Conservation (phyloP, 176 grass and related monocot species). For the Metroxylon sagu region DNA sequence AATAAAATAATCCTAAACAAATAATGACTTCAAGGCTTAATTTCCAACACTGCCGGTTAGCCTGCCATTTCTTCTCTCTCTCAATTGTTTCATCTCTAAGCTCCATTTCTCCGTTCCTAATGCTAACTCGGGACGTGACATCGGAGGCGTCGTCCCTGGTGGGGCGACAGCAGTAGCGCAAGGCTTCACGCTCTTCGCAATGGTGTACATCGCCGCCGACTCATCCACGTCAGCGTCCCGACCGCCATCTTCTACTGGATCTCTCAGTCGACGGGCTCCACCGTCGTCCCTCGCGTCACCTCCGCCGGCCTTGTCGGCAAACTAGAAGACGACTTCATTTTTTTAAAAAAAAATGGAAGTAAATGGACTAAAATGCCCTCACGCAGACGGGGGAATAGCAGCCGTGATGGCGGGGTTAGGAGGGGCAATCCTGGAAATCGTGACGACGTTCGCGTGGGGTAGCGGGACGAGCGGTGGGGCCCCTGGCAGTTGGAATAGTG, state of each 20-base stretch:
- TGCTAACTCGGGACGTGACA: conserved; percentile 40
- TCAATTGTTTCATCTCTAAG: background rate
- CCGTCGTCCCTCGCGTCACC: conserved; percentile 37
- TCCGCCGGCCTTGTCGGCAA: conserved; percentile 52
- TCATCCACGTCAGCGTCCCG: conserved; percentile 47
- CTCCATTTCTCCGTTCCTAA: conserved; percentile 9
- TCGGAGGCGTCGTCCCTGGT: conserved; percentile 47
- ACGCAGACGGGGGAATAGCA: conserved; percentile 44
- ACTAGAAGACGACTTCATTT: too few species aligned
- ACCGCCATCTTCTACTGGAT: conserved; percentile 63
- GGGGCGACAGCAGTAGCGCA: conserved; percentile 47
- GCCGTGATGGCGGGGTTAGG: conserved; percentile 74
- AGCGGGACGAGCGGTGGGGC: conserved; percentile 21
- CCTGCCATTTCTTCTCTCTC: background rate
- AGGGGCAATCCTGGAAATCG: conserved; percentile 42
- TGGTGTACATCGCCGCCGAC: conserved; percentile 50
- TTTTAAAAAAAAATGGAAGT: too few species aligned
- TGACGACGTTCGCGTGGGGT: conserved; percentile 40
- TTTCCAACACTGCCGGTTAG: conserved; percentile 36
- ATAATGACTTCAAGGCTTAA: too few species aligned
- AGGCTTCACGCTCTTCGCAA: conserved; percentile 52
- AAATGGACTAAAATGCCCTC: too few species aligned
- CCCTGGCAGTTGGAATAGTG: conserved; percentile 36
- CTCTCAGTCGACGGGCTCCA: conserved; percentile 55
- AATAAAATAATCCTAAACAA: too few species aligned